Conservation (phyloP, 1,139 yeast species). For the Hemisphaericaspora xylanilytica region DNA sequence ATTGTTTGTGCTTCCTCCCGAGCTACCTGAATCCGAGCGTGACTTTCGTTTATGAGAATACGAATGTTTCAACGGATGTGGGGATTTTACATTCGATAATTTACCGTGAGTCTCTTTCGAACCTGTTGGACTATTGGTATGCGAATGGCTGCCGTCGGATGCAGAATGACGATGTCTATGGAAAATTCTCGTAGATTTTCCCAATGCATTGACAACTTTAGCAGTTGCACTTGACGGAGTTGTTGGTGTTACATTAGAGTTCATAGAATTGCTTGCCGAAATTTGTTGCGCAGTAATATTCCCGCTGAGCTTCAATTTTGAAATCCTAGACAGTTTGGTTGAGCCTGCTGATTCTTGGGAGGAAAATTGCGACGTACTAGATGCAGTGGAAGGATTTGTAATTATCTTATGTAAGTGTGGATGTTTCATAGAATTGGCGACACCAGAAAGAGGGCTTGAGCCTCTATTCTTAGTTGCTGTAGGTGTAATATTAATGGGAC, state of each 20-base stretch:
- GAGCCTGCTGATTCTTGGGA: conserved; percentile 1
- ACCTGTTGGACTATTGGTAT: conserved; percentile 5
- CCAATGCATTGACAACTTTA: conserved; percentile 31
- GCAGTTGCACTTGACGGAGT: conserved; percentile 15
- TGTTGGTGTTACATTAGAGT: conserved; percentile 9
- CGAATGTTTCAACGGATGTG: conserved; percentile 24
- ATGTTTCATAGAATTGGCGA: conserved; percentile 6
- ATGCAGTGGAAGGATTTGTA: conserved; percentile 11
- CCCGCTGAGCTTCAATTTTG: conserved; percentile 3
- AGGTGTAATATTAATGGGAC: not conserved
- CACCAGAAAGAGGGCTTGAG: conserved; percentile 2
- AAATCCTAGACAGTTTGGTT: conserved; percentile 1
- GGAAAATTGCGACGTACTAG: conserved; percentile 7
- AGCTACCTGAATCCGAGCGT: conserved; percentile 2
- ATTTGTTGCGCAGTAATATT: conserved; percentile 1
- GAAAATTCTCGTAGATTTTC: conserved; percentile 32
- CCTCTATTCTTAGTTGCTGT: not conserved
- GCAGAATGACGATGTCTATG: conserved; percentile 20
- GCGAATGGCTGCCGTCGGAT: conserved; percentile 4
- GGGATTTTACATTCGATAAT: conserved; percentile 8
- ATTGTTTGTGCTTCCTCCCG: conserved; percentile 10
- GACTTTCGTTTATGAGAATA: conserved; percentile 33
- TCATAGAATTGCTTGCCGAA: conserved; percentile 4
- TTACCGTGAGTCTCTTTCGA: conserved; percentile 7
- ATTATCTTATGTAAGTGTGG: conserved; percentile 10